Percentiles rank a stretch among this genome's conserved stretches.
Conservation (phyloP, 768 basidiomycete species). For the Dendrothele bispora region DNA sequence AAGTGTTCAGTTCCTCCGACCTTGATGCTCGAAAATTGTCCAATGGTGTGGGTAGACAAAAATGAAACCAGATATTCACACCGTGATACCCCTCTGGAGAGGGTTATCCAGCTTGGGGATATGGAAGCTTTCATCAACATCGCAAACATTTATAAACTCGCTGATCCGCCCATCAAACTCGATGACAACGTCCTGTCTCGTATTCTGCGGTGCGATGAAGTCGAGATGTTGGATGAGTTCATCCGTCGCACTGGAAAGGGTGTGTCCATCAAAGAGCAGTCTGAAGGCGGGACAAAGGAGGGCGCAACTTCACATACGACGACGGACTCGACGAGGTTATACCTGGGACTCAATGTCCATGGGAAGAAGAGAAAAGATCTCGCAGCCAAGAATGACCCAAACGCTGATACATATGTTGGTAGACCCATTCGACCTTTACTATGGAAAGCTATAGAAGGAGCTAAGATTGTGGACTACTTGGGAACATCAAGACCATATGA, state of each 20-base stretch:
- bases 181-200: conserved; percentile 14
- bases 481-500: conserved; percentile 42
- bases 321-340: conserved; percentile 43
- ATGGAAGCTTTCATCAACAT: conserved; percentile 51
- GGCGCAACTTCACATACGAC: conserved; percentile 19
- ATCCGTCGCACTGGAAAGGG: conserved; percentile 53
- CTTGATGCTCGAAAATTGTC: conserved; percentile 29
- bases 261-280: conserved; percentile 34
- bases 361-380: conserved; percentile 63
- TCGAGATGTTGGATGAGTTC: conserved; percentile 55
- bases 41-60: not conserved
- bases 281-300: conserved; percentile 6
- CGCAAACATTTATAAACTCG: conserved; percentile 40
- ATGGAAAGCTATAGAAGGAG: conserved; percentile 40
- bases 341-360: conserved; percentile 61
- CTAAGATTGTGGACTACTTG: conserved; percentile 46
- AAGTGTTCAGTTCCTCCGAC: conserved; percentile 38
- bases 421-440: conserved; percentile 28
- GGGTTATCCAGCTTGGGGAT: conserved; percentile 44
- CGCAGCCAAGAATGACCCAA: conserved; percentile 49
- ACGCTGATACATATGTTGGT: conserved; percentile 23
- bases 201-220: conserved; percentile 41
- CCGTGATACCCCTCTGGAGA: conserved; percentile 21
- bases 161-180: conserved; percentile 29
- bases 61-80: not conserved